A percentile compares a stretch with the other conserved stretches of the same genome.
These are phyloP conservation scores for Apostasia ramifera DNA, from an alignment of 106 monocot species.

Conservation along the genomic window DNA sequence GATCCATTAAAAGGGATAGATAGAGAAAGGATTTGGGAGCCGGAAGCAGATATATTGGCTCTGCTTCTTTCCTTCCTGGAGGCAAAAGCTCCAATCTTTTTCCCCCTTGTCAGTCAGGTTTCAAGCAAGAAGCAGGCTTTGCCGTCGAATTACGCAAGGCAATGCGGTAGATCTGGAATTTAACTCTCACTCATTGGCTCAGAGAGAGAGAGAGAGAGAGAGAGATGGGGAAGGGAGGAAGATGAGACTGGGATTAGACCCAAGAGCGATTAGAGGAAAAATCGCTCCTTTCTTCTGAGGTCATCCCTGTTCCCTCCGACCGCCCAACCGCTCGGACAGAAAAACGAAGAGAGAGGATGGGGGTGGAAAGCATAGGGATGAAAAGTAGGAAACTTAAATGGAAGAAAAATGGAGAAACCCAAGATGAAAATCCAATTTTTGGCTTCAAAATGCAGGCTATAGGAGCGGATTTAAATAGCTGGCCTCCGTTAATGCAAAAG, in stretches of 20 bases:
- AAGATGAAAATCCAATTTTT: too few species aligned
- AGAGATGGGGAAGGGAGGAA: not conserved
- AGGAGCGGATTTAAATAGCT: too few species aligned
- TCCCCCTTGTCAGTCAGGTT: not conserved
- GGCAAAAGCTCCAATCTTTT: not conserved
- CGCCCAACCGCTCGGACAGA: slow-evolving; percentile 2
- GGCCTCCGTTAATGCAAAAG: too few species aligned
- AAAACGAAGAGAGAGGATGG: not conserved
- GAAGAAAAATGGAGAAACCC: too few species aligned
- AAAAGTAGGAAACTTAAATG: not conserved
- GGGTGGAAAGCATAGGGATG: not conserved
- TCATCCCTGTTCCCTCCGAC: not conserved
- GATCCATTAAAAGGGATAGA: not conserved
- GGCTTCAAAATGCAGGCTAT: too few species aligned
- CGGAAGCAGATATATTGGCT: not conserved
- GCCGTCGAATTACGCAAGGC: slow-evolving; percentile 1
- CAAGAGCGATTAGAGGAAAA: not conserved
- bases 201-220: not conserved
- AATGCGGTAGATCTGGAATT: slow-evolving; percentile 7
- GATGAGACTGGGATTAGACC: not conserved
- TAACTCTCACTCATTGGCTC: not conserved
- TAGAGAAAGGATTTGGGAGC: not conserved
- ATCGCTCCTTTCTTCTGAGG: not conserved
- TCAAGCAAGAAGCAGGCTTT: slow-evolving; percentile 1
- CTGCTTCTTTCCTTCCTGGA: not conserved